Evolutionary conservation across 805 yeast species (phyloP), one percentile per base, ranked within the genome.

Genomic region (Yarrowia alimentaria): DNA sequence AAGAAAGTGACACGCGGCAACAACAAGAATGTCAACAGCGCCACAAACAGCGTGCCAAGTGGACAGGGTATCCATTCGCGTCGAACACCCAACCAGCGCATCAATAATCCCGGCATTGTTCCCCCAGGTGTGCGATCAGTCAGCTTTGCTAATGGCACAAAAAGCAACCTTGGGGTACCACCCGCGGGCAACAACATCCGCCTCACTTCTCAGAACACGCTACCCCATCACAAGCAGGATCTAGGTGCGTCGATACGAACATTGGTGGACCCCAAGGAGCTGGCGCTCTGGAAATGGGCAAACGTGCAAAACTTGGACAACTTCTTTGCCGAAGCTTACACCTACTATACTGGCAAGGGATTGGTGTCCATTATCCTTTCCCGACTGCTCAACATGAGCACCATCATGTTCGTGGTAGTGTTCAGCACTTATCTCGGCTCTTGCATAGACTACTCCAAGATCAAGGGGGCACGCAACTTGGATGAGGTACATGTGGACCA

Each of bases 271-370:
- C 47, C 47, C 19, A 40, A 26, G 9, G 47, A 40, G 19, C 32
- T 88, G 42, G 95, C 98, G 0, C 70, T 85, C 13, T 93, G 97
- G 88, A 76, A 87, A 54, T 93, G 99, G 98, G 95, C 98, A 1
- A 93, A 93, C 61, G 87, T 93, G 18, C 87, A 85, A 58, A 93
- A 93, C 64, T 74, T 93, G 64, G 99, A 93, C 68, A 76, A 79
- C 37, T 93, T 91, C 60, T 70, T 93, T 14, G 80, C 79, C 49
- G 95, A 91, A 58, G 70, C 90, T 9, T 93, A 93, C 66, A 74
- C 75, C 45, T 93, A 89, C 63, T 93, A 85, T 64, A 69, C 83
- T 20, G 95, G 94, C 3, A 86, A 83, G 62, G 99, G 99, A 0
- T 75, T 83, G 53, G 73, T 75, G 40, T 86, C 95, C 62, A 87